These are phyloP conservation scores for Globisporangium cederbergense DNA, from an alignment of 352 stramenopile genomes.

Conservation along the genomic window DNA sequence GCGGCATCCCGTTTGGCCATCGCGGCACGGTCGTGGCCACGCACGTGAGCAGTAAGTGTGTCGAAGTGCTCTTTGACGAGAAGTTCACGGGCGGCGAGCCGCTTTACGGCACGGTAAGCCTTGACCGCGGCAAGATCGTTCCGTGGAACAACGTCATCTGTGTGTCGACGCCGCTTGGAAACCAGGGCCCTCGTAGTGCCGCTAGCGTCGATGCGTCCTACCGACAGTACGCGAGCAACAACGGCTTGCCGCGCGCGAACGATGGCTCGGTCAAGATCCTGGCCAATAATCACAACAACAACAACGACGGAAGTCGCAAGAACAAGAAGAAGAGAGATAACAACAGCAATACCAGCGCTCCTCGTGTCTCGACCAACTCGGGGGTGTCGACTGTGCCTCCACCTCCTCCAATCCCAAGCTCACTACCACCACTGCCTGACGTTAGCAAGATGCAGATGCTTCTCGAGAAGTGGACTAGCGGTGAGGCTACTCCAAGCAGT, in stretches of 20 bases:
- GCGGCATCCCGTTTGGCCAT: constrained; percentile 95
- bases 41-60: constrained; percentile 94
- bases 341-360: neutral
- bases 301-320: neutral
- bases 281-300: constrained; percentile 10
- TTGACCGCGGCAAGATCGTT: constrained; percentile 95
- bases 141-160: constrained; percentile 89
- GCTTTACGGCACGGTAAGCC: constrained; percentile 93
- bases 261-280: constrained; percentile 14
- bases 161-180: constrained; percentile 45
- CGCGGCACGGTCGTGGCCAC: constrained; percentile 97
- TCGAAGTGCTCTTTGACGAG: constrained; percentile 97
- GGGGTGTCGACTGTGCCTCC: neutral
- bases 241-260: constrained; percentile 12
- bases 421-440: constrained; percentile 6
- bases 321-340: neutral
- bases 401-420: constrained; percentile 13
- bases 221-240: constrained; percentile 13
- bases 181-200: neutral
- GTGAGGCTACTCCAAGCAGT: constrained; percentile 19
- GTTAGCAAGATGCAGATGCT: constrained; percentile 48
- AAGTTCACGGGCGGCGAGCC: constrained; percentile 96
- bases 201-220: constrained; percentile 9
- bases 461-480: constrained; percentile 57
- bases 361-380: constrained; percentile 10